Percentiles rank a stretch among this genome's conserved stretches.
Conservation (phyloP, 208 protist genomes). For the Trypanosoma boissoni region DNA sequence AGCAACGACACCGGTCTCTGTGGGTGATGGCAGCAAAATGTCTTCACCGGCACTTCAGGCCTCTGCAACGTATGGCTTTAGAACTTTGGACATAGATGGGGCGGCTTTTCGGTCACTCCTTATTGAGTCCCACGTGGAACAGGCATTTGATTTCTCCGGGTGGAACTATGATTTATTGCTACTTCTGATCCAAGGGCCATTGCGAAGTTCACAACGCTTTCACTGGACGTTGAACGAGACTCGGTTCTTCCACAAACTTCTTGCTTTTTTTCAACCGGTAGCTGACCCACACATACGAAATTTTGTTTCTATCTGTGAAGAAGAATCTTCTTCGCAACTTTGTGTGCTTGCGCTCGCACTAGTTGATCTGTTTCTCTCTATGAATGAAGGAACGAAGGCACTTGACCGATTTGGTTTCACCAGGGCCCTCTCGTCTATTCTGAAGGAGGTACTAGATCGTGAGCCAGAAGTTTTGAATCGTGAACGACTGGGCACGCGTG, state of each 20-base stretch:
- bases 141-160: slow-evolving; percentile 18
- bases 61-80: slow-evolving; percentile 21
- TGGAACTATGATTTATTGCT: slow-evolving; percentile 82
- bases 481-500: slow-evolving; percentile 45
- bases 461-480: slow-evolving; percentile 48
- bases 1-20: slow-evolving; percentile 7
- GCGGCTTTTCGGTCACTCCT: slow-evolving; percentile 47
- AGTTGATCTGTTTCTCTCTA: slow-evolving; percentile 74
- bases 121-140: slow-evolving; percentile 54
- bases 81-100: slow-evolving; percentile 57
- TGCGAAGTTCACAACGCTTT: slow-evolving; percentile 52
- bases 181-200: slow-evolving; percentile 71
- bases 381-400: slow-evolving; percentile 55
- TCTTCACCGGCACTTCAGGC: slow-evolving; percentile 5
- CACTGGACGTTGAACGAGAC: slow-evolving; percentile 33
- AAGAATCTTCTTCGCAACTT: slow-evolving; percentile 47
- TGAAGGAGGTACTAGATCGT: slow-evolving; percentile 66
- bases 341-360: slow-evolving; percentile 69
- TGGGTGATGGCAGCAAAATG: neutral
- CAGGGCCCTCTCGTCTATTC: slow-evolving; percentile 37
- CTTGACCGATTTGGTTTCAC: slow-evolving; percentile 56
- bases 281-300: slow-evolving; percentile 26
- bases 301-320: slow-evolving; percentile 46
- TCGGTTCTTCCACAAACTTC: slow-evolving; percentile 49
- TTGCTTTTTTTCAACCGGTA: slow-evolving; percentile 71